These are phyloP conservation scores for Sugiyamaella pinicola DNA, from an alignment of 1,139 yeast genomes.

Conservation along the genomic window DNA sequence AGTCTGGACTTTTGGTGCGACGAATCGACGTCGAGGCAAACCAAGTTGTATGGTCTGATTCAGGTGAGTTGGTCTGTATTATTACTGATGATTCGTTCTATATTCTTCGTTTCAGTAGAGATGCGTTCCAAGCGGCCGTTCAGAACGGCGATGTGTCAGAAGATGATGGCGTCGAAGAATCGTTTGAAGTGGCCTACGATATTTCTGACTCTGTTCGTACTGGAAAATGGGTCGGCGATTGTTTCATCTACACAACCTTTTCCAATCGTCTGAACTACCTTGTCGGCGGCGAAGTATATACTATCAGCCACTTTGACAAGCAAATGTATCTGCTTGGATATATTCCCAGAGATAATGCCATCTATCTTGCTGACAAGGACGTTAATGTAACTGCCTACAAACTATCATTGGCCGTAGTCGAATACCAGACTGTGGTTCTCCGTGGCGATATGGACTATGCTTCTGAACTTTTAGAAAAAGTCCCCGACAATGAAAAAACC, in stretches of 20 bases:
- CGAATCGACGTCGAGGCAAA: conserved; percentile 70
- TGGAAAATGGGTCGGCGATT: conserved; percentile 97
- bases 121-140: conserved; percentile 64
- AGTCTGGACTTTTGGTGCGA: conserved; percentile 76
- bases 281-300: conserved; percentile 92
- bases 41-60: conserved; percentile 89
- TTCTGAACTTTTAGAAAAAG: conserved; percentile 61
- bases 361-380: conserved; percentile 89
- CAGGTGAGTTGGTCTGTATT: conserved; percentile 84
- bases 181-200: conserved; percentile 79
- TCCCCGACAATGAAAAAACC: conserved; percentile 68
- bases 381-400: conserved; percentile 80
- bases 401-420: conserved; percentile 81
- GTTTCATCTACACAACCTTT: conserved; percentile 82
- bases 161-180: conserved; percentile 84
- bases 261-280: conserved; percentile 89
- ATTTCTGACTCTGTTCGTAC: conserved; percentile 79
- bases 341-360: conserved; percentile 83
- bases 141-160: conserved; percentile 56
- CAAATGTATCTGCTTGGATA: conserved; percentile 87
- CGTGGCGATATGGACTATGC: conserved; percentile 89
- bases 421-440: conserved; percentile 91
- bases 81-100: conserved; percentile 78
- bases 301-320: conserved; percentile 90
- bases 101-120: conserved; percentile 72